phyloP scores from a whole-genome alignment of 2,329 filamentous ascomycete species.

The Gnomoniopsis sp. region DNA sequence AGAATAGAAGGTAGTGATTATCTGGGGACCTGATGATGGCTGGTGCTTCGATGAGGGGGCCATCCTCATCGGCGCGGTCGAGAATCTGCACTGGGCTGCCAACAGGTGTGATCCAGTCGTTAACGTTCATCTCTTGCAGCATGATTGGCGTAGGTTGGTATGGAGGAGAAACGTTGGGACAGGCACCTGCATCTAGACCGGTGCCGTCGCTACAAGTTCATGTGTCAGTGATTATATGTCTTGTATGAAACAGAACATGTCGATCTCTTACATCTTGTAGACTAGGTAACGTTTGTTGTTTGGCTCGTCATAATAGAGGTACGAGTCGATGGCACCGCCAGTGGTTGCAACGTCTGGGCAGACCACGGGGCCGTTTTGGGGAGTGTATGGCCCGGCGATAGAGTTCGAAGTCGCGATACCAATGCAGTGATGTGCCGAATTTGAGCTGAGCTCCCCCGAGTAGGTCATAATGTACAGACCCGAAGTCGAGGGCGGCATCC shows the following conservation, averaged over 20 bases:
- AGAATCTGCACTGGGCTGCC: constrained; percentile 46
- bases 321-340: constrained; percentile 62
- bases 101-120: constrained; percentile 51
- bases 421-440: constrained; percentile 50
- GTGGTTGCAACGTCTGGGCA: constrained; percentile 44
- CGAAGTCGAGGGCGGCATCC: constrained; percentile 38
- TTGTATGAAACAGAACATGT: not conserved
- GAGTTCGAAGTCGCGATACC: constrained; percentile 49
- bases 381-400: constrained; percentile 50
- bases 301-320: constrained; percentile 53
- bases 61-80: constrained; percentile 41
- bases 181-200: constrained; percentile 40
- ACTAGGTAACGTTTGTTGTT: constrained; percentile 53
- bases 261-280: constrained; percentile 45
- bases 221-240: not conserved
- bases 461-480: constrained; percentile 56
- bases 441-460: constrained; percentile 41
- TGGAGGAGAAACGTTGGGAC: constrained; percentile 39
- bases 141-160: constrained; percentile 51
- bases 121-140: constrained; percentile 46
- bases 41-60: constrained; percentile 60
- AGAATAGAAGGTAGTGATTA: constrained; percentile 59
- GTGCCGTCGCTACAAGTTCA: constrained; percentile 53
- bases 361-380: constrained; percentile 43
- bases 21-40: constrained; percentile 41